phyloP scores from a whole-genome alignment of 768 basidiomycete species.

The Termitomyces sp. region DNA sequence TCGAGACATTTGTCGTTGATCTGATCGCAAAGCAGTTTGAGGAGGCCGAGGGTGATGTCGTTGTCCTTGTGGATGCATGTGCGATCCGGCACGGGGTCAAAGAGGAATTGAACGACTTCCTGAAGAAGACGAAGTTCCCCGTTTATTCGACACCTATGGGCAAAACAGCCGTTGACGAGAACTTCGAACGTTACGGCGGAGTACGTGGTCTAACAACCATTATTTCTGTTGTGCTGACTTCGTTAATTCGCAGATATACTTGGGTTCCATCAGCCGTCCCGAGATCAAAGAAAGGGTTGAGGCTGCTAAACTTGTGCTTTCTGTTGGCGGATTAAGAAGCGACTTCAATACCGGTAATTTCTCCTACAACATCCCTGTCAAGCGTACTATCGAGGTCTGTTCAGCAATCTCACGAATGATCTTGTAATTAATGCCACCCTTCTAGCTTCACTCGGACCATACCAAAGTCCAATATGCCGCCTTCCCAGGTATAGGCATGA shows the following conservation, averaged over 20 bases:
- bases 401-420: neutral
- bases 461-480: conserved; percentile 59
- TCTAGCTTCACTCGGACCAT: conserved; percentile 71
- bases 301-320: conserved; percentile 66
- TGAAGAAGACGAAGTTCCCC: conserved; percentile 60
- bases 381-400: conserved; percentile 57
- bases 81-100: conserved; percentile 65
- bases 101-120: conserved; percentile 56
- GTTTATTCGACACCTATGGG: conserved; percentile 80
- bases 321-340: conserved; percentile 61
- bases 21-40: conserved; percentile 64
- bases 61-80: conserved; percentile 82
- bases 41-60: conserved; percentile 57
- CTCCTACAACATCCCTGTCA: conserved; percentile 61
- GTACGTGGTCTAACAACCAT: conserved; percentile 33
- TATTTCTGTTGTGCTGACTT: neutral
- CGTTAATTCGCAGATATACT: conserved; percentile 50
- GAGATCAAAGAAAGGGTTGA: conserved; percentile 70
- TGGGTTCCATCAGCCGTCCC: conserved; percentile 66
- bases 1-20: conserved; percentile 66
- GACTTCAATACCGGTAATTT: conserved; percentile 92
- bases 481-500: conserved; percentile 70
- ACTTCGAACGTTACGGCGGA: conserved; percentile 70
- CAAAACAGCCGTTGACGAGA: conserved; percentile 70
- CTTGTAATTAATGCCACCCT: neutral